Percentiles rank a stretch among this genome's conserved stretches.
Conservation (phyloP, 2,329 filamentous ascomycete genomes). For the Cryphonectria radicalis region DNA sequence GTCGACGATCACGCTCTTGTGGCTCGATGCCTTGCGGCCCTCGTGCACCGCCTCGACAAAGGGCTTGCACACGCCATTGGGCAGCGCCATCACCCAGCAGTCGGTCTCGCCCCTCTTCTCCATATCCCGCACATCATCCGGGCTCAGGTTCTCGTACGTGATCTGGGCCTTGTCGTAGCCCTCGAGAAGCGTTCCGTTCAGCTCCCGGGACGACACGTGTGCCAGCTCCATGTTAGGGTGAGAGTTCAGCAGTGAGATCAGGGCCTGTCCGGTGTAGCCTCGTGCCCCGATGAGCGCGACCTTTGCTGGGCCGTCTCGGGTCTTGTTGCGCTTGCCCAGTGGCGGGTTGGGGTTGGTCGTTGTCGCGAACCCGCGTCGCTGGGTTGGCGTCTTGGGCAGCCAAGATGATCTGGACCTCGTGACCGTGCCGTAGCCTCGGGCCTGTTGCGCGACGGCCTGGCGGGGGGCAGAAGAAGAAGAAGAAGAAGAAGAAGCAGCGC, state of each 20-base stretch:
- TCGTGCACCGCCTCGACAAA: constrained; percentile 88
- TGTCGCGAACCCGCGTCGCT: constrained; percentile 57
- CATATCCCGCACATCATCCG: constrained; percentile 86
- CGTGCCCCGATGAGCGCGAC: constrained; percentile 89
- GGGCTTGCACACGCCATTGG: constrained; percentile 92
- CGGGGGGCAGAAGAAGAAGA: constrained; percentile 30
- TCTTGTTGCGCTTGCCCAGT: constrained; percentile 84
- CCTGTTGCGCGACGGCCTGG: constrained; percentile 54
- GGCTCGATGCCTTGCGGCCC: constrained; percentile 55
- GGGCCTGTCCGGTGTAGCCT: constrained; percentile 90
- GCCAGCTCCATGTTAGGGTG: constrained; percentile 90
- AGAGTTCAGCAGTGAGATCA: constrained; percentile 83
- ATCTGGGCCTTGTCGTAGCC: constrained; percentile 92
- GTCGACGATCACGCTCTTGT: constrained; percentile 81
- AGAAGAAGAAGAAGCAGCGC: constrained; percentile 41
- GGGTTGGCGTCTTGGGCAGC: constrained; percentile 21
- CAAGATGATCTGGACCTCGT: constrained; percentile 39
- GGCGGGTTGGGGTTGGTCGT: constrained; percentile 89
- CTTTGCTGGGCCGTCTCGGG: constrained; percentile 76
- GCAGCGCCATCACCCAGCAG: constrained; percentile 97
- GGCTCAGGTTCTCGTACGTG: constrained; percentile 85
- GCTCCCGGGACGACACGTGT: constrained; percentile 91
- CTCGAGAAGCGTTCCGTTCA: constrained; percentile 82
- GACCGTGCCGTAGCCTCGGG: constrained; percentile 69
- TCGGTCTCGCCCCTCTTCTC: constrained; percentile 84